Conservation (phyloP, 768 basidiomycete species). For the Phanerochaete carnosa region DNA sequence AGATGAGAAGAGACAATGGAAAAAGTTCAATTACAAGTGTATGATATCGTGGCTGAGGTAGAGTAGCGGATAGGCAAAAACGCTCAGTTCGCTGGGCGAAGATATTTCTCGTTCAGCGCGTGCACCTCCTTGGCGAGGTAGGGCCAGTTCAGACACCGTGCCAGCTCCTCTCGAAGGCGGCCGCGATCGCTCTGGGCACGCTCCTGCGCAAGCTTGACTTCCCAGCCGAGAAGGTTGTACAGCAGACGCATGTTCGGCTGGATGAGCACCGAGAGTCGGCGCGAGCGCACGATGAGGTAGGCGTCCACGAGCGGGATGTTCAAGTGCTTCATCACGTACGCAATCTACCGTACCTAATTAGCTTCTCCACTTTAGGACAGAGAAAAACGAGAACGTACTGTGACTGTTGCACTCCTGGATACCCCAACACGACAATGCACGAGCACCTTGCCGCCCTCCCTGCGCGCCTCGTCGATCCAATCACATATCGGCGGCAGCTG, state of each 20-base stretch:
- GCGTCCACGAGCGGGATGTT: conserved; percentile 85
- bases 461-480: conserved; percentile 88
- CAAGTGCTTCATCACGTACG: conserved; percentile 95
- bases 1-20: background rate
- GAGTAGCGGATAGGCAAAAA: background rate
- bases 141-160: conserved; percentile 76
- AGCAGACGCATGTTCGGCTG: conserved; percentile 96
- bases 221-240: conserved; percentile 95
- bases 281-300: conserved; percentile 88
- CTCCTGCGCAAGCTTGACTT: conserved; percentile 83
- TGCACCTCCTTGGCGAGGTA: conserved; percentile 85
- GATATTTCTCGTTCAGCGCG: conserved; percentile 81
- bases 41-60: background rate
- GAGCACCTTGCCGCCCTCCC: conserved; percentile 82
- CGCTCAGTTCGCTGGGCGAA: conserved; percentile 25
- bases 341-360: conserved; percentile 51
- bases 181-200: conserved; percentile 48
- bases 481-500: conserved; percentile 85
- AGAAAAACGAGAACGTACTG: conserved; percentile 44
- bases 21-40: background rate
- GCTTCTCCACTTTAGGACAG: background rate
- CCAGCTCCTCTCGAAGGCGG: conserved; percentile 54
- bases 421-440: conserved; percentile 99
- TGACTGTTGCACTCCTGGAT: conserved; percentile 88
- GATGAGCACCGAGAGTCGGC: conserved; percentile 85